Evolutionary conservation across 1,284 basidiomycete genomes (phyloP), one percentile per base, ranked within the genome.

Genomic region (Athelia psychrophila): DNA sequence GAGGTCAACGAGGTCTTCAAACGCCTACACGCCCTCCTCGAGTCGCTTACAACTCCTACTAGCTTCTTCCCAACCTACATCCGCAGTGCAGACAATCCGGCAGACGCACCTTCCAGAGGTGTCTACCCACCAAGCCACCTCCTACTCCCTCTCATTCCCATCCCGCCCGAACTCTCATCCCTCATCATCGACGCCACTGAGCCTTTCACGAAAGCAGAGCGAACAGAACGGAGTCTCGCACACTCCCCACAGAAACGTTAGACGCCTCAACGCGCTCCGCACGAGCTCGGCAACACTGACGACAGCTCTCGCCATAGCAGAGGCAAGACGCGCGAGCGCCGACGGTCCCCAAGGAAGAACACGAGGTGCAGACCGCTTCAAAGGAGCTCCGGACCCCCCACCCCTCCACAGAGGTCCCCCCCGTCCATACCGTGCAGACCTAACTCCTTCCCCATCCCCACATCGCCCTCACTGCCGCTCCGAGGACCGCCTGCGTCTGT

Each of bases 51-150:
- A 15, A 6, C 5, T 8, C 27, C 18, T 2, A 12, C 20, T 22
- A 6, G 19, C 10, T 12, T 57, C 36, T 53, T 58, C 54, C 60
- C 65, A 0, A 15, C n/a, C 3, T 75, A 74, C 38, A 56, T 76
- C n/a, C 51, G 56, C 0, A 70, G 64, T 38, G 38, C 6, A 0
- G 0, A 8, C 25, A 64, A 64, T 46, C 65, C 60, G 1, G 62
- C 62, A 2, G 60, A 64, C 22, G 15, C 1, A 0, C 63, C 60
- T 0, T 64, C 60, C 0, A 3, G 56, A 15, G 58, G 63, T 0
- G 44, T 50, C 2, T 63, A 52, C 23, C 47, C 48, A 2, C 36
- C 55, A 16, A 0, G 1, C 0, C 0, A 49, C 22, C 54, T 57
- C 24, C 56, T 64, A 23, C 56, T 64, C 22, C 60, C 56, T 1